A percentile compares a stretch with the other conserved stretches of the same genome.
These are phyloP conservation scores for Ustilago curta DNA, from an alignment of 1,284 basidiomycete species.

Conservation along the genomic window DNA sequence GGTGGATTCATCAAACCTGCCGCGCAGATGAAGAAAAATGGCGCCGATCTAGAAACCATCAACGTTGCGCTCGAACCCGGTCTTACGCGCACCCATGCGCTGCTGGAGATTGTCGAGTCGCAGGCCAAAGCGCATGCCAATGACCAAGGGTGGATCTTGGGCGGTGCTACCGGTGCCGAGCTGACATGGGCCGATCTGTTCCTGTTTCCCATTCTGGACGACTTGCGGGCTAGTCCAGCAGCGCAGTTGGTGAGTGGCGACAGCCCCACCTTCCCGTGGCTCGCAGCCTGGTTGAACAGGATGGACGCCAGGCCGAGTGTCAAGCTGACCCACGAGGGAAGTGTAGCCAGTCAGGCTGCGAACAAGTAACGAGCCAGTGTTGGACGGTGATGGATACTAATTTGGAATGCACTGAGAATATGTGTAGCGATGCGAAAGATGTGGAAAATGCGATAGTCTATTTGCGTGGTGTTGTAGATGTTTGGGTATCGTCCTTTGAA, in stretches of 20 bases:
- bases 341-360: constrained; percentile 6
- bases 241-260: constrained; percentile 16
- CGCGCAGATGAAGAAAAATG: constrained; percentile 32
- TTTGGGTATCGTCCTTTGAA: background rate
- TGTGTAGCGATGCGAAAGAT: no score
- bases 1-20: constrained; percentile 40
- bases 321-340: constrained; percentile 13
- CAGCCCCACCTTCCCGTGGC: constrained; percentile 20
- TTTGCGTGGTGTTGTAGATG: constrained; percentile 1
- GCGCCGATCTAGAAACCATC: constrained; percentile 34
- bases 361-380: constrained; percentile 1
- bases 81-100: constrained; percentile 7
- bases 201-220: constrained; percentile 45
- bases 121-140: constrained; percentile 11
- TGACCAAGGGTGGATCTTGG: constrained; percentile 14
- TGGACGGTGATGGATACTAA: no score
- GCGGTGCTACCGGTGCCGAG: background rate
- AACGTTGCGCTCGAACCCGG: constrained; percentile 29
- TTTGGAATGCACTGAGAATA: no score
- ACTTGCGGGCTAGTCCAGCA: constrained; percentile 23
- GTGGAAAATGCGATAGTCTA: no score
- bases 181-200: constrained; percentile 48
- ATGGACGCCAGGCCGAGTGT: constrained; percentile 34
- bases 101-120: constrained; percentile 36
- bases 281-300: constrained; percentile 23